Base-by-base conservation (phyloP, 1,284 basidiomycete species). In the Hypsizygus ulmarius region DNA sequence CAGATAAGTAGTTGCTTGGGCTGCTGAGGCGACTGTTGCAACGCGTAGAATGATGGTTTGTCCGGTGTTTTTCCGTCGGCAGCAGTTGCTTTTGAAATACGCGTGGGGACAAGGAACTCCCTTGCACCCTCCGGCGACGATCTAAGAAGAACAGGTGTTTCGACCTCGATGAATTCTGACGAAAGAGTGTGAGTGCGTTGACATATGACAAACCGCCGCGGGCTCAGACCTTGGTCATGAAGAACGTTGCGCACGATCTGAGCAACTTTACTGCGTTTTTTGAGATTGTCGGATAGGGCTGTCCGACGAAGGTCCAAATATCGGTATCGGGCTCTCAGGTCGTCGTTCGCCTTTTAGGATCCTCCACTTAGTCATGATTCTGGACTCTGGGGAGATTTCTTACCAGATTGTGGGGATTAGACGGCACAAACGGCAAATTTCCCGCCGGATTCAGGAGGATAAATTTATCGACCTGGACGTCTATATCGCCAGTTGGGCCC, bases 11-110 rank as follows among this genome's bases (percentile, higher is more conserved):
- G 78, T 66, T 97, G 94, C 67, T 97, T 97, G 1, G 93, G 92
- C 69, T 97, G 94, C 65, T 97, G 95, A 1, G 94, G 95, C 0
- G 93, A 96, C 69, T 97, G 94, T 10, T 91, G 87, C 36, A 97
- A 78, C 0, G 94, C 91, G 64, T 94, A 97, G 66, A 96, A 97
- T 21, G 77, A 72, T 2, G 93, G 82, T 52, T 59, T 52, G 7
- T 55, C 47, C 21, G 49, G 29, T 30, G 46, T 15, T 33, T 42
- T 19, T 41, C 45, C 30, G 37, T 42, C 38, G 29, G 55, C 53
- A 41, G 57, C 53, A 40, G 57, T 46, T 25, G 43, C 16, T 21
- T 59, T 60, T 48, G 66, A 59, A 36, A 75, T 60, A 40, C 95
- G 85, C n/a, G 88, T 84, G 25, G 95, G 94, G 34, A 97, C 94